A percentile compares a stretch with the other conserved stretches of the same genome.
Conservation (phyloP, 768 basidiomycete species). For the Favolaschia claudopus region DNA sequence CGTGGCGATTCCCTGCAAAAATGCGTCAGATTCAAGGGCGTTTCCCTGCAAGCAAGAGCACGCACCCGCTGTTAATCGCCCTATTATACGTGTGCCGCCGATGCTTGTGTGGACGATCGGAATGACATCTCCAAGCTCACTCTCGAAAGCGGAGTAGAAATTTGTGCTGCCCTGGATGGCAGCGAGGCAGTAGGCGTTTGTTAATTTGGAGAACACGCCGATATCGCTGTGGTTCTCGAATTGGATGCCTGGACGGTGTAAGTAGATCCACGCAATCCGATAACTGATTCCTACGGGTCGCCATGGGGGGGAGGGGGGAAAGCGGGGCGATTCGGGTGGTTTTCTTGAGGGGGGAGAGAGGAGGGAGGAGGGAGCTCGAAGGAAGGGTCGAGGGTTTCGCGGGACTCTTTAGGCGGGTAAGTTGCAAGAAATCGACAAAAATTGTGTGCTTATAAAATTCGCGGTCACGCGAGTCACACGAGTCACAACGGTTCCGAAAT, state of each 20-base stretch:
- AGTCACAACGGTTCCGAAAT: constrained; percentile 8
- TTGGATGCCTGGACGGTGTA: constrained; percentile 70
- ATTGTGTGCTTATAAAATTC: constrained; percentile 8
- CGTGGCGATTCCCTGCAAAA: constrained; percentile 89
- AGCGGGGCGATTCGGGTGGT: neutral
- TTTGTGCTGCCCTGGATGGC: constrained; percentile 95
- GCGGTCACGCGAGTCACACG: neutral
- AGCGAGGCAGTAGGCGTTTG: constrained; percentile 96
- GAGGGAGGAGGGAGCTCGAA: too few species aligned
- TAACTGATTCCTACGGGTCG: constrained; percentile 61
- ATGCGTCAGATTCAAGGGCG: neutral
- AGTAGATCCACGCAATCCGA: constrained; percentile 10
- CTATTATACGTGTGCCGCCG: constrained; percentile 92
- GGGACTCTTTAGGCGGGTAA: neutral
- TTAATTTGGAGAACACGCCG: constrained; percentile 96
- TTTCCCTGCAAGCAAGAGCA: neutral
- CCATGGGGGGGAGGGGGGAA: constrained; percentile 51
- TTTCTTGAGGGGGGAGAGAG: neutral
- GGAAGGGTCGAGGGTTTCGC: constrained; percentile 1
- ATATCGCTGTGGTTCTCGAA: constrained; percentile 96
- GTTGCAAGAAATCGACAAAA: neutral
- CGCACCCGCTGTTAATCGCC: constrained; percentile 89
- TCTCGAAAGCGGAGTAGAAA: constrained; percentile 98
- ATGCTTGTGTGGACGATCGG: constrained; percentile 97
- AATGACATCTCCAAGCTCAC: constrained; percentile 90